Base-by-base conservation (phyloP, 2,329 filamentous ascomycete species). In the Stachybotrys echinatus region DNA sequence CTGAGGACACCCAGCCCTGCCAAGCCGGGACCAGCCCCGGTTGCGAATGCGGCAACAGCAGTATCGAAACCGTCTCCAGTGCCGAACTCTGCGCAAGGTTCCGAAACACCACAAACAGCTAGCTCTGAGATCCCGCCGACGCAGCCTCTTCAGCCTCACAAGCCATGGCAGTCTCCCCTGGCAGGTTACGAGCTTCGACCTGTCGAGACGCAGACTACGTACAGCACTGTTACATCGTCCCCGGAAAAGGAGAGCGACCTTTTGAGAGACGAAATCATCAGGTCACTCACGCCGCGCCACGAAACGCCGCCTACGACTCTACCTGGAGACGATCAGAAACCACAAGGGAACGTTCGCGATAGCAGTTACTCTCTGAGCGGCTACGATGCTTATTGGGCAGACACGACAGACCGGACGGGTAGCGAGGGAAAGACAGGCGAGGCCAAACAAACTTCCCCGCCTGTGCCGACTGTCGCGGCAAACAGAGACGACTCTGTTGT, bases 181-280 rank as follows among this genome's bases (percentile, higher is more conserved):
- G 0, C 14, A 14, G 66, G 72, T 12, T 67, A 72, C 46, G 61
- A 63, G 23, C 61, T 65, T 14, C 60, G 62, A 19, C 60, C 63
- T 6, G 57, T 77, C 21, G 66, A 72, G 48, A 69, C 74, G 3
- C 66, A 70, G 22, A 62, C 68, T 6, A 76, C 74, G 1, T 64
- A 74, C 45, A 80, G 76, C 58, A 78, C 76, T 1, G 61, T 69
- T 10, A 74, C 74, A 10, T 74, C 75, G 7, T 76, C 77, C 1
- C 76, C 81, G 23, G 73, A 84, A 51, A 81, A 85, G 55, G 87
- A 90, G 59, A 90, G 80, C 58, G 88, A 92, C 55, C 75, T 80
- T 50, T 65, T 92, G 44, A 77, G 83, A 23, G 85, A 89, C 52
- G 88, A 92, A 58, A 92, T 92, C 49, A 82, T 89, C 48, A 82